Base-by-base conservation (phyloP, 345 rosid species). In the Eutrema yunnanense region DNA sequence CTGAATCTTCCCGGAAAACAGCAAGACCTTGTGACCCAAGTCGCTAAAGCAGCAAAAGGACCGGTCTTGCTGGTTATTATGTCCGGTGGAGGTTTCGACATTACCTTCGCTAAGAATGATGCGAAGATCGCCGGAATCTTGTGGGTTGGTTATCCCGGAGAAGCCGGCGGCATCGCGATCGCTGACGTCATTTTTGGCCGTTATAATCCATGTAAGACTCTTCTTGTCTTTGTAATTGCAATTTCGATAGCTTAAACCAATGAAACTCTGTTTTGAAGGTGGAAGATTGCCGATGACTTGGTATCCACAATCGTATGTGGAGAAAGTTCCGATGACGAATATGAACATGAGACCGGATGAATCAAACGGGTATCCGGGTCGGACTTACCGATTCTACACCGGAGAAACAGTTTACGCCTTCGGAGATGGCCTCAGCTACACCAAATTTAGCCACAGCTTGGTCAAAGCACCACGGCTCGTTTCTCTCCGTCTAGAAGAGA, bases 231-330 rank as follows among this genome's bases (percentile, higher is more conserved):
- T 3, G 32, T 40, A 9, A 55, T 5, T 54, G 22, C 7, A 22
- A 19, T 8, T 40, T 33, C n/a, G 0, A 43, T 5, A 6, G 27
- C 4, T 10, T 29, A 36, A 65, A 38, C 67, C 72, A 57, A 11
- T 4, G 14, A 68, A 4, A 27, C 6, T 72, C 7, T 66, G 75
- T 48, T 49, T 71, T 72, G 22, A 65, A 90, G 98, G 92, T 79
- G 99, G 97, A 30, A 85, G 92, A 75, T 71, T 92, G 9, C 99
- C 97, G 0, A 86, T 94, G 96, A 95, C 97, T n/a, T 92, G 97
- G 97, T 92, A 95, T 72, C 97, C 96, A 4, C 89, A 92, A 58
- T 79, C 93, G 10, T 95, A 76, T 16, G 85, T 81, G 0, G 88
- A 88, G 10, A 83, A 83, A 44, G 92, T 95, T 5, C 88, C 93